A percentile compares a stretch with the other conserved stretches of the same genome.
Evolutionary conservation across 108 stramenopile genomes (phyloP).

Genomic region (Cylindrotheca closterium): DNA sequence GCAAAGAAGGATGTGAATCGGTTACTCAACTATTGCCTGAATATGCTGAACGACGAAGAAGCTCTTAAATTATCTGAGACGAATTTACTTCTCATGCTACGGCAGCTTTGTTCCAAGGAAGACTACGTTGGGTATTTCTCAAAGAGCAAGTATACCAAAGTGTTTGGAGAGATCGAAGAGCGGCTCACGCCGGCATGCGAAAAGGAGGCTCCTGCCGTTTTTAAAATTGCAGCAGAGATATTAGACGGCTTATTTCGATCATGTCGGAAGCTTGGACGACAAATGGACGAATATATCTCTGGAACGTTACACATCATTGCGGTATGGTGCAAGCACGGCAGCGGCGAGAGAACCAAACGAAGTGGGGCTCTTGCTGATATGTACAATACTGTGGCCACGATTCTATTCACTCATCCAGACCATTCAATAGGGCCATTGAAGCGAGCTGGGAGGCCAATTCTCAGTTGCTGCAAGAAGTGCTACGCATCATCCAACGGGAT

Average conservation of each 20-base stretch:
- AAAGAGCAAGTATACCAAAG: constrained; percentile 28
- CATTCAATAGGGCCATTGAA: constrained; percentile 31
- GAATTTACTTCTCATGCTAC: constrained; percentile 59
- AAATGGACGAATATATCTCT: constrained; percentile 51
- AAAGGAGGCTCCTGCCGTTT: not conserved
- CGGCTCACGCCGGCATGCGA: constrained; percentile 31
- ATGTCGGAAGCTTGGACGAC: constrained; percentile 39
- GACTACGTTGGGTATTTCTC: constrained; percentile 57
- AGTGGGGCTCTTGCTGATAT: constrained; percentile 19
- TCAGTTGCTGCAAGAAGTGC: constrained; percentile 46
- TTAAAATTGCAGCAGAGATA: constrained; percentile 32
- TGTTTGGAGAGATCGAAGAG: constrained; percentile 44
- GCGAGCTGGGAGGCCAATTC: constrained; percentile 28
- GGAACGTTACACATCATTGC: constrained; percentile 49
- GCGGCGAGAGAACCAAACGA: constrained; percentile 22
- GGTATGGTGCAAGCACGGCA: constrained; percentile 42
- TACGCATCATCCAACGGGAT: constrained; percentile 27
- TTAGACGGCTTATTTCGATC: constrained; percentile 31
- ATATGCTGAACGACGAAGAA: constrained; percentile 52
- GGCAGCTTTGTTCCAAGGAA: constrained; percentile 52
- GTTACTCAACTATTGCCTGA: constrained; percentile 50
- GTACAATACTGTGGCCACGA: constrained; percentile 24
- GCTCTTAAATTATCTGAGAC: constrained; percentile 33
- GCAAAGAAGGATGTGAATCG: constrained; percentile 15
- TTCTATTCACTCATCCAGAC: constrained; percentile 30